Conservation (phyloP, 495 filamentous ascomycete species). For the Lasiosphaeria hispida region DNA sequence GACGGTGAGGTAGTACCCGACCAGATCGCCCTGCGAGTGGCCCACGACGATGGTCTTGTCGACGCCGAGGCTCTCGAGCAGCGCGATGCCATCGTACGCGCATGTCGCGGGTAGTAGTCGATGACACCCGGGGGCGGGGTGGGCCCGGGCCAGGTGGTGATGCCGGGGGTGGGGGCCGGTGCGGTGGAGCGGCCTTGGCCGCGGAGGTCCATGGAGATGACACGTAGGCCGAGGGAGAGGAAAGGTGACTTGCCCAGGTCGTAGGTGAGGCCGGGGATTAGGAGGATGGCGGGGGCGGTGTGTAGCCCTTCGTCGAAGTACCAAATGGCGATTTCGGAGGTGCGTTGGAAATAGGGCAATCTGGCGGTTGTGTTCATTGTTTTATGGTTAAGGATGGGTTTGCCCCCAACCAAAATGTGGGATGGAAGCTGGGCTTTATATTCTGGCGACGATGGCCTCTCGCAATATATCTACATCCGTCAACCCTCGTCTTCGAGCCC, state of each 20-base stretch:
- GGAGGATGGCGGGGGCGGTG: constrained; percentile 59
- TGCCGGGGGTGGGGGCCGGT: constrained; percentile 18
- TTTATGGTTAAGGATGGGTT: too few relatives aligned
- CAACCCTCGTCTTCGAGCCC: too few relatives aligned
- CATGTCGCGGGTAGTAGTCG: constrained; percentile 14
- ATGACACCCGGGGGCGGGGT: background rate
- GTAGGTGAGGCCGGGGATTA: constrained; percentile 55
- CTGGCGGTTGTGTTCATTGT: too few relatives aligned
- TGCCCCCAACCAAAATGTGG: background rate
- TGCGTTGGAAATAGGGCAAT: constrained; percentile 13
- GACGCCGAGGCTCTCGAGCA: constrained; percentile 1
- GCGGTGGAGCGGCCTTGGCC: constrained; percentile 69
- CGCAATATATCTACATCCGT: too few relatives aligned
- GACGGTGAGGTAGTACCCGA: constrained; percentile 1
- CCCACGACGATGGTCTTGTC: background rate
- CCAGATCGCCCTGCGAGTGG: constrained; percentile 6
- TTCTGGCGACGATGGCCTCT: too few relatives aligned
- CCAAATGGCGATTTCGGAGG: constrained; percentile 1
- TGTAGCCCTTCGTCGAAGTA: constrained; percentile 14
- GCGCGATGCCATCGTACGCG: constrained; percentile 5
- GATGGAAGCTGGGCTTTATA: too few relatives aligned
- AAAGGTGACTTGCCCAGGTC: constrained; percentile 72
- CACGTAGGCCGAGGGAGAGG: constrained; percentile 58
- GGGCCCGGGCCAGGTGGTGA: constrained; percentile 7
- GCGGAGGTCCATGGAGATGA: constrained; percentile 38